Base-by-base conservation (phyloP, 2,329 filamentous ascomycete species). In the Talaromyces sp. region DNA sequence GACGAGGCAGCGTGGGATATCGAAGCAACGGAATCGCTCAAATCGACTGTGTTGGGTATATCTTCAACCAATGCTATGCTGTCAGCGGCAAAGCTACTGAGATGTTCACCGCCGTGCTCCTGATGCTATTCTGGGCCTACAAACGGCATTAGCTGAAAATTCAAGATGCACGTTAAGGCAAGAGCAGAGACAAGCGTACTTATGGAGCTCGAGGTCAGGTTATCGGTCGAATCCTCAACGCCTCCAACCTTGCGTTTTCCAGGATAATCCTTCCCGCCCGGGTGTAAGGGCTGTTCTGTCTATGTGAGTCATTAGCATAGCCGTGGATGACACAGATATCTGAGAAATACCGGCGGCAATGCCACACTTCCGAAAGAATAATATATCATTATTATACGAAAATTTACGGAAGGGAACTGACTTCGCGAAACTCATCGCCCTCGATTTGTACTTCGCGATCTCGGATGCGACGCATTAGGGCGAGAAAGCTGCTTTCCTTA, bases 391-490 rank as follows among this genome's bases (percentile, higher is more conserved):
- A 28, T 39, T 28, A 65, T 61, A 59, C 52, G 68, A 62, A 69
- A 67, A 62, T 63, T 73, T 68, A 76, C 68, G 72, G 70, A 70
- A 69, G 71, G 69, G 68, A 73, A 76, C 74, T 75, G 71, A 76
- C 74, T 74, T 76, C 71, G 67, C 71, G 73, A 64, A 76, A 75
- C 65, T 76, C 82, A 68, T 90, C 86, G 40, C 86, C 88, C 63
- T 89, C 81, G 37, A 94, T 84, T 51, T 82, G 81, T 13, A 91
- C 84, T 74, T 94, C 86, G 57, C 82, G 79, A 67, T 89, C 85
- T 53, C 87, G 82, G 56, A 94, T 82, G 60, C 84, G 82, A 28
- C 88, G 83, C 89, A 95, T 94, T 46, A 95, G 76, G 3, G 82
- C 79, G 0, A 93, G 74, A 67, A 95, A 95, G 59, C 83, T 83